Evolutionary conservation across 108 stramenopile species (phyloP), one percentile per base, ranked within the genome.

Genomic region (Nitzschia sp.): DNA sequence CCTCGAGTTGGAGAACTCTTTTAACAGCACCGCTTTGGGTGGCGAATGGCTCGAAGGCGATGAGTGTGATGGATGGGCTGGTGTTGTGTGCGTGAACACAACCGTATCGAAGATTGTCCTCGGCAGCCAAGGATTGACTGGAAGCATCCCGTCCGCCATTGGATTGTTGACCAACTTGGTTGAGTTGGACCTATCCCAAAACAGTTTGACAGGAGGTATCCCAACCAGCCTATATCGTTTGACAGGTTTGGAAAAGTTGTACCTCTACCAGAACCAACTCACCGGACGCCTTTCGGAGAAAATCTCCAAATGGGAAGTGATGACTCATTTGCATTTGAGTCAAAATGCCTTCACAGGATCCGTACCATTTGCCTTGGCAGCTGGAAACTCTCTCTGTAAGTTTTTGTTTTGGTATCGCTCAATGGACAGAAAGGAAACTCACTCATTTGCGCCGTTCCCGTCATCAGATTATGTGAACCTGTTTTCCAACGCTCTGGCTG

Each of bases 11-110:
- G 15, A 29, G 12, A 21, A 1, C 10, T 24, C 55, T 24, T 15
- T 12, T 17, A 10, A 37, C 29, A 5, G 11, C 0, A 11, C 11
- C 29, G 41, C 37, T 20, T 6, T 0, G 19, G 25, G 2, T 12
- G 57, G 22, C 29, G 42, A 15, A 44, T 34, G 10, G 48, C 6
- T 11, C 34, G 26, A 51, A 8, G 51, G 14, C 41, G 59, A 66
- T 39, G 73, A 73, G 52, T 90, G 88, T 54, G 46, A 48, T 3
- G 65, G 83, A 0, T 75, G 83, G 75, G 58, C 61, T 9, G 88
- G 88, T 6, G 61, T 90, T 41, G 55, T 71, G 10, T 90, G 88
- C 52, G 77, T 80, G 63, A 40, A 41, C 3, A 70, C 57, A 8
- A 57, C 67, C 20, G 69, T 85, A 12, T 57, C 71, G 21, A 24